Base-by-base conservation (phyloP, 1,139 yeast genomes). In the Nakaseomyces glabratus region DNA sequence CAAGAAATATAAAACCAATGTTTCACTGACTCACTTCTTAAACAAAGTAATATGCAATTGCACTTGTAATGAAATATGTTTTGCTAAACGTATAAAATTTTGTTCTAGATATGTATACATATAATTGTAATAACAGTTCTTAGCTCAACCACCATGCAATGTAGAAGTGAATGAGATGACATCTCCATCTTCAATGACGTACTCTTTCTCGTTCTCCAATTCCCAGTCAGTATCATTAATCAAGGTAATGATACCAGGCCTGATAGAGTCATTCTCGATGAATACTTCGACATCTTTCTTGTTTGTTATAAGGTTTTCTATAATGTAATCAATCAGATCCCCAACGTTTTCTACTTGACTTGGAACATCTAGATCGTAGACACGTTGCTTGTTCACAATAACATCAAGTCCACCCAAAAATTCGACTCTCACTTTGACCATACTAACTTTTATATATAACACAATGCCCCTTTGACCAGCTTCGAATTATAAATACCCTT, bases 191-290 rank as follows among this genome's bases (percentile, higher is more conserved):
- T 82, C 82, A 14, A 90, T 58, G 12, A 69, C 73, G 49, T 86
- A 86, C 7, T 73, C 80, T 49, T 82, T 90, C 60, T 78, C 86
- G 9, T 88, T 97, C 55, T 86, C 94, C 20, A 90, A 62, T 52
- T 90, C 98, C 98, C 98, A 90, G 60, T 90, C 98, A 1, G 95
- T 78, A 52, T 90, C 98, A 52, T 90, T 90, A 44, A 90, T 80
- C 37, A 90, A 68, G 6, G 90, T 95, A 43, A 90, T 65, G 30
- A 90, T 85, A 2, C 98, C 98, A 0, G 97, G 95, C 35, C 97
- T 74, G 6, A 82, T 76, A 2, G 62, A 69, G 5, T 68, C 94
- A 48, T 85, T 90, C 48, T 84, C 94, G 10, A 88, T 67, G 53
- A 88, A 85, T 21, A 86, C 80, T 5, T 76, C 79, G 16, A 71